Evolutionary conservation across 2,329 filamentous ascomycete genomes (phyloP).

Genomic region (Fusarium sterilihyphosum): DNA sequence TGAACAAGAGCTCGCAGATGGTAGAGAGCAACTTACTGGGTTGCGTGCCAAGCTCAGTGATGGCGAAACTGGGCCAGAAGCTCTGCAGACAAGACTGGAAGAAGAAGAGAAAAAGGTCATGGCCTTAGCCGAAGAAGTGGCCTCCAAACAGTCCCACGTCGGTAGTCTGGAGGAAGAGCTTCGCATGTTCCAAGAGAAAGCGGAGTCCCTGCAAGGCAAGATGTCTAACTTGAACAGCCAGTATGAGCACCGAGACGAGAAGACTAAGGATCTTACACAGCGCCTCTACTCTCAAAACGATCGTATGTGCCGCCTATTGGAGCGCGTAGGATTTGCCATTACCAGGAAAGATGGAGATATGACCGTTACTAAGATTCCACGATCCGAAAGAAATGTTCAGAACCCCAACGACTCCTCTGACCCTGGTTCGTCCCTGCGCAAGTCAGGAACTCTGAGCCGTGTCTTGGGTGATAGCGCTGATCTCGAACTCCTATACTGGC

Average conservation of each 20-base stretch:
- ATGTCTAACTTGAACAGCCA: conserved; percentile 63
- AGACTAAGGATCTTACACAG: conserved; percentile 85
- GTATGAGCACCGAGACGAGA: conserved; percentile 75
- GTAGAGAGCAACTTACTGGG: conserved; percentile 73
- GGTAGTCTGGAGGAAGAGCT: conserved; percentile 82
- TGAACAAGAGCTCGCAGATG: conserved; percentile 68
- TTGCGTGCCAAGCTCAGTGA: conserved; percentile 79
- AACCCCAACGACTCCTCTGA: conserved; percentile 69
- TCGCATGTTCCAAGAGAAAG: conserved; percentile 72
- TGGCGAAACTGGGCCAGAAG: conserved; percentile 85
- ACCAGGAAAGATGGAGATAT: conserved; percentile 78
- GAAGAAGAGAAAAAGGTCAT: conserved; percentile 79
- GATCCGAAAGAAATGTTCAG: conserved; percentile 64
- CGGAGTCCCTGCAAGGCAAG: conserved; percentile 63
- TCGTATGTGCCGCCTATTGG: conserved; percentile 82
- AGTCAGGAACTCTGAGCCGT: conserved; percentile 64
- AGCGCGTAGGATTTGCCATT: conserved; percentile 86
- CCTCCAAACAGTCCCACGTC: conserved; percentile 78
- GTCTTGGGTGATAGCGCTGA: conserved; percentile 70
- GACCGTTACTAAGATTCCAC: conserved; percentile 76
- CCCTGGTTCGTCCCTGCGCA: conserved; percentile 62
- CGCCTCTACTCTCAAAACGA: conserved; percentile 86
- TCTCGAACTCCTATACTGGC: conserved; percentile 83
- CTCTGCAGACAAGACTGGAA: conserved; percentile 76
- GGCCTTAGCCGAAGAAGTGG: conserved; percentile 74